A percentile compares a stretch with the other conserved stretches of the same genome.
Conservation (phyloP, 1,284 basidiomycete species). For the Meira nashicola region DNA sequence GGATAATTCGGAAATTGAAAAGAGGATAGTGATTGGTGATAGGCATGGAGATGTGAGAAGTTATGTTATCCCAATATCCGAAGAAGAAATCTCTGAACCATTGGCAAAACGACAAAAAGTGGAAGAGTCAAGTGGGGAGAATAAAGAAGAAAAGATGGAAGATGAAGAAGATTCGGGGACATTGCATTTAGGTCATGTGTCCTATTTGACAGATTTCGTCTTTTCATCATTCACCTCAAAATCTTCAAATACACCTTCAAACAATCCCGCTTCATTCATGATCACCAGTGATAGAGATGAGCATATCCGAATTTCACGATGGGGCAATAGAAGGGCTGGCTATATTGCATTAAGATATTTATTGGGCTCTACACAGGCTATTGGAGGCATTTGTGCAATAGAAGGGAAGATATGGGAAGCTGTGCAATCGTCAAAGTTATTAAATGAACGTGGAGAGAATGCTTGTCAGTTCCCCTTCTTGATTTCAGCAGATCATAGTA, state of each 20-base stretch:
- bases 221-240: not conserved
- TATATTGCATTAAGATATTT: conserved; percentile 43
- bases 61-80: not conserved
- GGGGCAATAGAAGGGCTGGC: conserved; percentile 34
- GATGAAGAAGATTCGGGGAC: not conserved
- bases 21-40: not conserved
- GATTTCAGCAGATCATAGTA: conserved; percentile 1
- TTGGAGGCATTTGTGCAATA: not conserved
- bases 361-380: conserved; percentile 20
- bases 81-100: not conserved
- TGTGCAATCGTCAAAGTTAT: not conserved
- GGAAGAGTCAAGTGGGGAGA: conserved; percentile 1
- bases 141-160: not conserved
- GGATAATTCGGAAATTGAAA: not conserved
- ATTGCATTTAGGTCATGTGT: conserved; percentile 1
- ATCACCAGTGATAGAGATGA: conserved; percentile 48
- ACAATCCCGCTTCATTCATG: conserved; percentile 16
- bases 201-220: conserved; percentile 3
- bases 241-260: conserved; percentile 15
- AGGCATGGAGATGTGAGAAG: conserved; percentile 8
- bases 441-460: not conserved
- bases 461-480: not conserved
- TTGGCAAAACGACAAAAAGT: not conserved
- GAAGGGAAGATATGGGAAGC: not conserved
- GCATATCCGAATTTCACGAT: conserved; percentile 49